Evolutionary conservation across 2,329 filamentous ascomycete genomes (phyloP).

Genomic region (Nannizziopsis arthrosporioides): DNA sequence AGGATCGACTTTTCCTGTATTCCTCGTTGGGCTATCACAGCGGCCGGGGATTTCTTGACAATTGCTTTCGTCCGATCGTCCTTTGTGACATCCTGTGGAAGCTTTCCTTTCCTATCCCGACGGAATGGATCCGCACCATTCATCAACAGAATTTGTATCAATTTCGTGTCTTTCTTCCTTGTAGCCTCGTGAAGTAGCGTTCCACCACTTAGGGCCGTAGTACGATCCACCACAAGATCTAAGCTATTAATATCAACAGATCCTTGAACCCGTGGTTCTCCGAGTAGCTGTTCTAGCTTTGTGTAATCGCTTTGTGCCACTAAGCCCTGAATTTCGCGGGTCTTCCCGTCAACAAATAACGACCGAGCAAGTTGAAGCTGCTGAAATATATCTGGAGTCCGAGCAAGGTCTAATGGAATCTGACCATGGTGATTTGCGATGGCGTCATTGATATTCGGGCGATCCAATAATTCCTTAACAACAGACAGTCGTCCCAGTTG

Average conservation of each 20-base stretch:
- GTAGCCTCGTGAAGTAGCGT: constrained; percentile 90
- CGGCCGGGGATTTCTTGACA: constrained; percentile 86
- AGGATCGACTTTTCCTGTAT: constrained; percentile 97
- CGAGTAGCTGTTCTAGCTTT: constrained; percentile 63
- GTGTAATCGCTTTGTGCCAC: constrained; percentile 64
- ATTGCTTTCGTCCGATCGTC: constrained; percentile 82
- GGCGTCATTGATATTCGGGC: constrained; percentile 76
- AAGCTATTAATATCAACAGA: constrained; percentile 85
- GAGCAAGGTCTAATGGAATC: constrained; percentile 74
- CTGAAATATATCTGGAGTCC: constrained; percentile 91
- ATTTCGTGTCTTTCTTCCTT: constrained; percentile 68
- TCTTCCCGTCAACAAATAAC: constrained; percentile 75
- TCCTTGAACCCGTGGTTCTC: constrained; percentile 74
- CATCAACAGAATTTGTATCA: constrained; percentile 81
- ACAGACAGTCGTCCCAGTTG: constrained; percentile 66
- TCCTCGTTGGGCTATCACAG: constrained; percentile 82
- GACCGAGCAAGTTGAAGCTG: constrained; percentile 82
- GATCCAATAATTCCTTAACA: constrained; percentile 72
- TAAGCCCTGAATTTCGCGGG: constrained; percentile 70
- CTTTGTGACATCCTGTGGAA: constrained; percentile 92
- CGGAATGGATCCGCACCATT: constrained; percentile 95
- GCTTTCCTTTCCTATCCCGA: constrained; percentile 84
- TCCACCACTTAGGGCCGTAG: constrained; percentile 70
- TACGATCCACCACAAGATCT: constrained; percentile 71
- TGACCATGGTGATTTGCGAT: constrained; percentile 74